Conservation (phyloP, 768 basidiomycete genomes). For the Rhizopogon vesiculosus region DNA sequence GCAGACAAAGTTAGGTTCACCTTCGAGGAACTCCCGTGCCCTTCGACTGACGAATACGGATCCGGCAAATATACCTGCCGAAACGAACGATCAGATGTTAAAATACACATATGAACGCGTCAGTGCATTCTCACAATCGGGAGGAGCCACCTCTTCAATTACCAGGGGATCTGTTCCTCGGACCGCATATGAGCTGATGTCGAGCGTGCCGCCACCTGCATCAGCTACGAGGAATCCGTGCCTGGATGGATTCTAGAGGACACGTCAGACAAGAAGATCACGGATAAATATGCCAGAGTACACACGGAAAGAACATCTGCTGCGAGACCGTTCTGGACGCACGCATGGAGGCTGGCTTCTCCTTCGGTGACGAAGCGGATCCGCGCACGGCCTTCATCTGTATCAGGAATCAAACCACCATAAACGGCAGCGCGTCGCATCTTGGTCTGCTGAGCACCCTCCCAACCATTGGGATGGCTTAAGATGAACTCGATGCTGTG, state of each 20-base stretch:
- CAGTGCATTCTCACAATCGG: constrained; percentile 54
- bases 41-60: constrained; percentile 79
- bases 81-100: background rate
- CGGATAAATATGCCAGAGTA: constrained; percentile 5
- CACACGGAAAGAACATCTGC: constrained; percentile 71
- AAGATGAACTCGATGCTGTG: constrained; percentile 68
- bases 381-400: constrained; percentile 64
- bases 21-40: constrained; percentile 68
- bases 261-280: constrained; percentile 4
- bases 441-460: constrained; percentile 67
- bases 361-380: constrained; percentile 83
- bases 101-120: background rate
- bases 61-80: constrained; percentile 72
- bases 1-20: constrained; percentile 27
- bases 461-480: constrained; percentile 83
- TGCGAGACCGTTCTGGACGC: constrained; percentile 72
- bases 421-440: constrained; percentile 73
- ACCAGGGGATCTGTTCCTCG: constrained; percentile 64
- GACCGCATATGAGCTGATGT: constrained; percentile 78
- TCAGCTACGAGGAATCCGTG: constrained; percentile 79
- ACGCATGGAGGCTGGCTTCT: constrained; percentile 80
- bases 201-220: constrained; percentile 77
- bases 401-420: constrained; percentile 71
- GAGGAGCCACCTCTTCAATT: constrained; percentile 80
- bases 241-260: constrained; percentile 58